phyloP scores from a whole-genome alignment of 163 green algal species.

The Chlorella variabilis region DNA sequence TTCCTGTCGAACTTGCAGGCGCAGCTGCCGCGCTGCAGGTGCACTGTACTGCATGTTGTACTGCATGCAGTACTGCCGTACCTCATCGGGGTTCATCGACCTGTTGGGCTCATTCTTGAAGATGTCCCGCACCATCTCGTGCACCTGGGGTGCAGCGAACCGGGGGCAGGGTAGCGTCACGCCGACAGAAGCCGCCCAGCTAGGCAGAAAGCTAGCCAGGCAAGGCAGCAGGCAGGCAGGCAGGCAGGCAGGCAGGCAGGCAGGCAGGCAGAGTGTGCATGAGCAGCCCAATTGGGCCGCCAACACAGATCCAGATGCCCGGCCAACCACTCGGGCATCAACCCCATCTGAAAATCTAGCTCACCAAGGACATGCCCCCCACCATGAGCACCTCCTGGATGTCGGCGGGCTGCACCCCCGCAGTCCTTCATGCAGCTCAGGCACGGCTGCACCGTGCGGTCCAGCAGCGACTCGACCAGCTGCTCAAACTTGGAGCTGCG shows the following conservation, averaged over 20 bases:
- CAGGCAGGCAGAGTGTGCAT: background rate
- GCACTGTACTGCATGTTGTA: too few species aligned
- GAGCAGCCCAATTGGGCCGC: background rate
- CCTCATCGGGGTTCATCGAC: slow-evolving; percentile 98
- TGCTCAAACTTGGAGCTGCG: slow-evolving; percentile 74
- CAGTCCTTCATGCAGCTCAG: slow-evolving; percentile 95
- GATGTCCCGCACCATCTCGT: slow-evolving; percentile 92
- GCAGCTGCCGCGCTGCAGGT: too few species aligned
- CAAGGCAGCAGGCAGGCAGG: too few species aligned
- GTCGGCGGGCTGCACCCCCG: slow-evolving; percentile 77
- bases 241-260: too few species aligned
- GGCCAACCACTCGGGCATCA: too few species aligned
- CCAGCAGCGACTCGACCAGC: slow-evolving; percentile 84
- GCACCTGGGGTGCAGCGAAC: slow-evolving; percentile 57
- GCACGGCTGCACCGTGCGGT: slow-evolving; percentile 95
- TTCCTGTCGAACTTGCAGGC: too few species aligned
- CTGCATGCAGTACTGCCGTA: too few species aligned
- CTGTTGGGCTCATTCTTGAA: slow-evolving; percentile 90
- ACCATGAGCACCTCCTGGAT: slow-evolving; percentile 96
- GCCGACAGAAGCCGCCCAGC: too few species aligned
- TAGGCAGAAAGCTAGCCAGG: too few species aligned
- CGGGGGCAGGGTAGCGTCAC: slow-evolving; percentile 1
- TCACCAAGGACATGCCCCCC: slow-evolving; percentile 83
- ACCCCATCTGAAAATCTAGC: too few species aligned
- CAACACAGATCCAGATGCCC: background rate